Evolutionary conservation across 352 stramenopile genomes (phyloP).

Genomic region (Pythium volutum): DNA sequence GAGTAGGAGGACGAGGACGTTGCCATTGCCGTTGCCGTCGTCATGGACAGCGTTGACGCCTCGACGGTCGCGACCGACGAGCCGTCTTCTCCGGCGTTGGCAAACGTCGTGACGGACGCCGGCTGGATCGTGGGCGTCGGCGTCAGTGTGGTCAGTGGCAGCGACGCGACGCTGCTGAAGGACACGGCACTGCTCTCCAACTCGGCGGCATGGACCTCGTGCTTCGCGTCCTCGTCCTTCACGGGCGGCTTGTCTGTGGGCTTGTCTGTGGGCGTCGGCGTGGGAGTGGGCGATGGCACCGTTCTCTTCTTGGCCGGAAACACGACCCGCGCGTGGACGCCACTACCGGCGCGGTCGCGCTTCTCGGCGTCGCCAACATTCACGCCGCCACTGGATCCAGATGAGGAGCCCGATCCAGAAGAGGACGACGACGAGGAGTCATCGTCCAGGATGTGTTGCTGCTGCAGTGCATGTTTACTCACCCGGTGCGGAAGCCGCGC

Average conservation of each 20-base stretch:
- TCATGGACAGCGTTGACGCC: neutral
- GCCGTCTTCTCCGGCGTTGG: neutral
- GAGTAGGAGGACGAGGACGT: neutral
- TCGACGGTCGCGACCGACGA: conserved; percentile 7
- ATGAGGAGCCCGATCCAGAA: neutral
- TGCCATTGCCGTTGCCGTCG: neutral
- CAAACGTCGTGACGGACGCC: neutral
- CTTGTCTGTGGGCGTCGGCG: neutral
- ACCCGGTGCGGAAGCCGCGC: neutral
- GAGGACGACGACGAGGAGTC: conserved; percentile 5
- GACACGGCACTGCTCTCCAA: conserved; percentile 6
- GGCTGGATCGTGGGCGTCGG: neutral
- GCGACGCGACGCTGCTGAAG: conserved; percentile 1
- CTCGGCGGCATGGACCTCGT: neutral
- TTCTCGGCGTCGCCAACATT: conserved; percentile 2
- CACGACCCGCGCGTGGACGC: too few relatives aligned
- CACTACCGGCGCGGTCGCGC: neutral
- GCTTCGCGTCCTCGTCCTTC: neutral
- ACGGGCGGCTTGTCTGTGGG: neutral
- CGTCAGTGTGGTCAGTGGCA: neutral
- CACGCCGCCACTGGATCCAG: neutral
- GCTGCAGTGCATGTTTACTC: neutral
- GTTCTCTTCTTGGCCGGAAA: neutral
- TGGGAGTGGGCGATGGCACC: neutral
- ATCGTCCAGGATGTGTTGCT: neutral